These are phyloP conservation scores for Lachancea sp. DNA, from an alignment of 805 yeast species.

Conservation along the genomic window DNA sequence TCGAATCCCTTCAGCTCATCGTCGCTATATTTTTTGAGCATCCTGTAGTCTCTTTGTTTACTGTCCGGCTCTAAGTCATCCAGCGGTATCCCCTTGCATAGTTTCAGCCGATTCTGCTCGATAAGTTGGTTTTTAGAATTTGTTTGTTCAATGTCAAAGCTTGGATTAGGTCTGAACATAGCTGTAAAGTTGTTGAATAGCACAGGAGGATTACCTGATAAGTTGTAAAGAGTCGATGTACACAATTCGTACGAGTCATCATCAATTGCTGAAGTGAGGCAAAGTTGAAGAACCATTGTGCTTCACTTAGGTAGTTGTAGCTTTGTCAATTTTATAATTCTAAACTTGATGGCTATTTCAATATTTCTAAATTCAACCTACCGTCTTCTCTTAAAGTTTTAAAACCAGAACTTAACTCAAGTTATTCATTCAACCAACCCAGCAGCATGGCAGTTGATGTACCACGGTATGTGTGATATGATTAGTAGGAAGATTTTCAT, in stretches of 20 bases:
- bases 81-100: slow-evolving; percentile 23
- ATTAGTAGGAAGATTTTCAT: too few relatives aligned
- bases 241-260: slow-evolving; percentile 27
- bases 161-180: slow-evolving; percentile 27
- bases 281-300: slow-evolving; percentile 31
- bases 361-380: not conserved
- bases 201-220: slow-evolving; percentile 29
- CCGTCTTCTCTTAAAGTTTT: not conserved
- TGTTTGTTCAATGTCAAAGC: slow-evolving; percentile 20
- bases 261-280: slow-evolving; percentile 25
- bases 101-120: slow-evolving; percentile 28
- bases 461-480: slow-evolving; percentile 33
- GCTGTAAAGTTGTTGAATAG: slow-evolving; percentile 23
- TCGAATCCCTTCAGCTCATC: slow-evolving; percentile 4
- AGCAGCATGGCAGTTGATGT: slow-evolving; percentile 35
- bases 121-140: slow-evolving; percentile 29
- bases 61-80: slow-evolving; percentile 1
- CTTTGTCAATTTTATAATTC: not conserved
- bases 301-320: not conserved
- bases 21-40: slow-evolving; percentile 14
- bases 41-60: slow-evolving; percentile 13
- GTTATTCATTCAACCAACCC: not conserved
- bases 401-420: not conserved
- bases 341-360: not conserved
- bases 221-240: slow-evolving; percentile 24